These are phyloP conservation scores for Echium plantagineum DNA, from an alignment of 257 asterid species.

Conservation along the genomic window DNA sequence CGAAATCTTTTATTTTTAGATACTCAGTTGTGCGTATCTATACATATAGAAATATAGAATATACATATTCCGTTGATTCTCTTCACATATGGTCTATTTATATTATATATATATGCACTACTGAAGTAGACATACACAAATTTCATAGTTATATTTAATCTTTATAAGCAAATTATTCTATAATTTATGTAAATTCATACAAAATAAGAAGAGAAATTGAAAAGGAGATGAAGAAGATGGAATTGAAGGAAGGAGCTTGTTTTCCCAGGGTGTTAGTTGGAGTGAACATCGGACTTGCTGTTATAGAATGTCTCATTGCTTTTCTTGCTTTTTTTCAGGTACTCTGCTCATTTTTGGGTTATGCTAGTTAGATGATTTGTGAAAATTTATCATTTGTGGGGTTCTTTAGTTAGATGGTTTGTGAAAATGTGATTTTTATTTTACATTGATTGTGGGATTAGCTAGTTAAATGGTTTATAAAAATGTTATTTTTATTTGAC, in stretches of 20 bases:
- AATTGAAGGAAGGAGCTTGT: conserved; percentile 50
- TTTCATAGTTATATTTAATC: background rate
- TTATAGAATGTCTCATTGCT: conserved; percentile 54
- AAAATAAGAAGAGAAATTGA: background rate
- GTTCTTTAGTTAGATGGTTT: too few species aligned
- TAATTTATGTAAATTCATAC: background rate
- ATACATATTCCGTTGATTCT: background rate
- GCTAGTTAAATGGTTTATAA: too few species aligned
- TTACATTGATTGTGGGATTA: too few species aligned
- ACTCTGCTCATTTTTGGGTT: background rate
- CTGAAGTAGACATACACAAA: too few species aligned
- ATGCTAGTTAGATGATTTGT: background rate
- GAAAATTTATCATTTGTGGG: background rate
- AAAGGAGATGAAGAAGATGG: conserved; percentile 31
- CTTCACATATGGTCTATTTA: too few species aligned
- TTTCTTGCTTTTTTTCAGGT: conserved; percentile 63
- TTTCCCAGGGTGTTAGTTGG: conserved; percentile 54
- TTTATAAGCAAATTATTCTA: background rate
- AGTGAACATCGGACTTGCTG: conserved; percentile 56
- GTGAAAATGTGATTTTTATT: too few species aligned
- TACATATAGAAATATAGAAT: background rate
- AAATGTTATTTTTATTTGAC: too few species aligned
- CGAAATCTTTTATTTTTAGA: background rate
- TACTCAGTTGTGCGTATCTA: background rate
- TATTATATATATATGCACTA: background rate